A percentile compares a stretch with the other conserved stretches of the same genome.
Evolutionary conservation across 2,329 filamentous ascomycete species (phyloP).

Genomic region (Scedosporium boydii): DNA sequence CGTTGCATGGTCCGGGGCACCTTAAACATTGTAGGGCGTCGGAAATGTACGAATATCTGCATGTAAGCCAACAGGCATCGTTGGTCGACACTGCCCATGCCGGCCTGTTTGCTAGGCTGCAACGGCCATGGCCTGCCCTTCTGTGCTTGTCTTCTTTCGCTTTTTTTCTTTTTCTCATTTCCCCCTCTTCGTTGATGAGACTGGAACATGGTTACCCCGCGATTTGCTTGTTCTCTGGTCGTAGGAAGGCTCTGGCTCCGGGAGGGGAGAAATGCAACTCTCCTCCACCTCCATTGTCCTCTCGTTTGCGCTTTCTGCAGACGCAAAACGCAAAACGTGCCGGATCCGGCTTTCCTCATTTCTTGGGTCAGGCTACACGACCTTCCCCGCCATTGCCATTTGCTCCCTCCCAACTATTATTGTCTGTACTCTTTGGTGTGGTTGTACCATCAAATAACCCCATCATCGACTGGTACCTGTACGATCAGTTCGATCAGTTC

Average conservation of each 20-base stretch:
- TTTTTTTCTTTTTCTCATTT: too few species aligned
- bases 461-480: neutral
- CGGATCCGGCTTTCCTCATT: neutral
- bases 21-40: neutral
- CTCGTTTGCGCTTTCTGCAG: neutral
- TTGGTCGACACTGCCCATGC: neutral
- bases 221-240: too few species aligned
- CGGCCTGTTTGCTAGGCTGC: neutral
- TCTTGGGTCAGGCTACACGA: neutral
- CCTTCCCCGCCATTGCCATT: neutral
- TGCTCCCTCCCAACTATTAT: neutral
- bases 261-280: neutral
- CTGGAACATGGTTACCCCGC: too few species aligned
- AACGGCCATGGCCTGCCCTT: neutral
- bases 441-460: neutral
- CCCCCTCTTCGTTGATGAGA: too few species aligned
- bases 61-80: neutral
- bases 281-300: neutral
- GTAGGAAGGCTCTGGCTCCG: too few species aligned
- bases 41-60: neutral
- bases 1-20: neutral
- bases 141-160: neutral
- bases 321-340: neutral
- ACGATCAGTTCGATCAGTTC: neutral
- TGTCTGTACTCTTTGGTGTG: too few species aligned